Evolutionary conservation across 164 flowering plant species (phyloP), one percentile per base, ranked within the genome.

Genomic region (Berberis vulgaris): DNA sequence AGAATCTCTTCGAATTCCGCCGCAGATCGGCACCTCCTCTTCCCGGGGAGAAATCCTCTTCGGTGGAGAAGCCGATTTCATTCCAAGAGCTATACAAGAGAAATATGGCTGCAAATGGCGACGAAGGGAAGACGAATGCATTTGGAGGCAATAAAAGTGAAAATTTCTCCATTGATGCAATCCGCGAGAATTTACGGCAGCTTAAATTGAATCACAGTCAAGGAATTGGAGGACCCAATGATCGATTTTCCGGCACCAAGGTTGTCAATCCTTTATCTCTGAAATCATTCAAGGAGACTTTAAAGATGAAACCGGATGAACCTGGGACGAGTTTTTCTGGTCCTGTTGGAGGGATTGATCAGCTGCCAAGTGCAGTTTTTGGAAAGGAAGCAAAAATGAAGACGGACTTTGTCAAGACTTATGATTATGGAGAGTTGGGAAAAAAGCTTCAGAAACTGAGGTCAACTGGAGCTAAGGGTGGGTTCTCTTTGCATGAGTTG

Each of bases 401-500:
- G 68, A 65, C 76, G 8, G 79, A 76, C 62, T 77, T 84, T 41
- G 40, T 80, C 67, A 86, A 67, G 78, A 49, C 26, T 45, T 82
- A 87, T 69, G 62, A 54, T 45, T 52, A 64, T 57, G 69, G 9
- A 1, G 87, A 89, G 43, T 67, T 92, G 73, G 98, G 98, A 52
- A 56, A 72, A 72, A 89, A 81, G 73, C 72, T 89, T 72, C 70
- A 66, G 69, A 38, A 11, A 67, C 72, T 89, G 63, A 76, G 92
- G 76, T 83, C 95, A 2, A 78, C 79, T 68, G 64, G 45, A 38
- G 45, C 41, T 40, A 73, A 68, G 56, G 71, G 71, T 6, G 70
- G 84, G 81, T 92, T 89, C 58, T 83, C 94, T 0, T 39, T 92
- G 60, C 58, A 2, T 56, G 98, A 89, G 74, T 66, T 92, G 79